These are phyloP conservation scores for Auxenochlorella pyrenoidosa DNA, from an alignment of 139 green algal species.

Conservation along the genomic window DNA sequence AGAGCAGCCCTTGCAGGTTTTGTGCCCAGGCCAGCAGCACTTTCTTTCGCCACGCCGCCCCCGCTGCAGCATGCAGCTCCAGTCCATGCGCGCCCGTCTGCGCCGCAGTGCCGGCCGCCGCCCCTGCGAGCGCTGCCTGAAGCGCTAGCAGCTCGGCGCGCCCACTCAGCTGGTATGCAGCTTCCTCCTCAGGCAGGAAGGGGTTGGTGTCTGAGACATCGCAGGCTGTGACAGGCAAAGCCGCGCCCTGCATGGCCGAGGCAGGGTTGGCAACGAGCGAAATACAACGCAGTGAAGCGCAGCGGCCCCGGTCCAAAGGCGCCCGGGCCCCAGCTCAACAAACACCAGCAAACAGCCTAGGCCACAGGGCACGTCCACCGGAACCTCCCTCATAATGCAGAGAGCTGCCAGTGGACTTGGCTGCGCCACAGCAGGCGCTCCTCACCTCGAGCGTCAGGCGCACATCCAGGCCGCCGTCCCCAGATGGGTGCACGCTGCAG, in stretches of 20 bases:
- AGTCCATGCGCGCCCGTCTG: neutral
- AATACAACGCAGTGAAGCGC: too few species aligned
- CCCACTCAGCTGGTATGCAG: neutral
- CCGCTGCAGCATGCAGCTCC: neutral
- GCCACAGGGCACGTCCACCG: too few species aligned
- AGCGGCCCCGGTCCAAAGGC: too few species aligned
- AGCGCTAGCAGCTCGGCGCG: neutral
- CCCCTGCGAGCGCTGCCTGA: neutral
- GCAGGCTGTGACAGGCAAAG: neutral
- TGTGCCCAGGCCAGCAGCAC: constrained; percentile 13
- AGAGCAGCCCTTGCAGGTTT: neutral
- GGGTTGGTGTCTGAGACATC: neutral
- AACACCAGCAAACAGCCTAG: too few species aligned
- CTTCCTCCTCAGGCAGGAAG: neutral
- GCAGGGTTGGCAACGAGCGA: neutral
- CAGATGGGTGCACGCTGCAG: neutral
- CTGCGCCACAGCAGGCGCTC: neutral
- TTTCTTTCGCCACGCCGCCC: constrained; percentile 10
- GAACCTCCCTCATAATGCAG: neutral
- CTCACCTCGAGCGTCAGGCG: neutral
- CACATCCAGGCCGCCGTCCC: neutral
- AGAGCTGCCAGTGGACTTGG: neutral
- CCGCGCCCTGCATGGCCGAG: neutral
- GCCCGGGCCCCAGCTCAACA: too few species aligned
- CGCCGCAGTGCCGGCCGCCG: neutral